Evolutionary conservation across 164 flowering plant genomes (phyloP).

Genomic region (Vitis labrusca): DNA sequence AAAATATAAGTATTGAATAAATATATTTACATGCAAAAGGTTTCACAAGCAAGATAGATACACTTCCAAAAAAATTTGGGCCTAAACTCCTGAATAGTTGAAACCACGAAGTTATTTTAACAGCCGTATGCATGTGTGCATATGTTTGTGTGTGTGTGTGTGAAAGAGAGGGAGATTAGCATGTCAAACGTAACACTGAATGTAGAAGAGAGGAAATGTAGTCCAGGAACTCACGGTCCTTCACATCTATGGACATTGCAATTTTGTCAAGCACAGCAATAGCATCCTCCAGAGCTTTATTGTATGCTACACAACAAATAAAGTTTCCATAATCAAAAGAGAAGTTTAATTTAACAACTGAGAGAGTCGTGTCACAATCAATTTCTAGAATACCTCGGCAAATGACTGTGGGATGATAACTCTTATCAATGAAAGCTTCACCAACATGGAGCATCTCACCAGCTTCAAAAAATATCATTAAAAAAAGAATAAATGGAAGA

Average conservation of each 20-base stretch:
- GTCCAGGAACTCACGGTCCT: conserved; percentile 64
- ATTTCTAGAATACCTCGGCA: conserved; percentile 62
- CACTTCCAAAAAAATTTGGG: too few relatives aligned
- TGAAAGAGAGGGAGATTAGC: too few relatives aligned
- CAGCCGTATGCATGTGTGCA: too few relatives aligned
- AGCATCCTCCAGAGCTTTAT: conserved; percentile 91
- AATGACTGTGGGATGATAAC: conserved; percentile 87
- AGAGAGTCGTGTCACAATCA: background rate
- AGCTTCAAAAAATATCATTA: conserved; percentile 39
- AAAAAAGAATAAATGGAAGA: background rate
- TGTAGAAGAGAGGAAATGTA: background rate
- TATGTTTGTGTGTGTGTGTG: too few relatives aligned
- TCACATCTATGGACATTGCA: conserved; percentile 72
- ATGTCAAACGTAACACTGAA: background rate
- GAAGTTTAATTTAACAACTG: background rate
- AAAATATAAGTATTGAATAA: too few relatives aligned
- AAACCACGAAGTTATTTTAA: too few relatives aligned
- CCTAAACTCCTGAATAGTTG: too few relatives aligned
- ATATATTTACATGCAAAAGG: too few relatives aligned
- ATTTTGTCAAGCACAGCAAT: conserved; percentile 87
- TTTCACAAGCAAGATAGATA: too few relatives aligned
- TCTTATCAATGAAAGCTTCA: conserved; percentile 87
- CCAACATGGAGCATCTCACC: conserved; percentile 99
- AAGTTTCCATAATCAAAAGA: background rate
- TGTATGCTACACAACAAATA: conserved; percentile 59